Evolutionary conservation across 768 basidiomycete genomes (phyloP).

Genomic region (Ramaria sp.): DNA sequence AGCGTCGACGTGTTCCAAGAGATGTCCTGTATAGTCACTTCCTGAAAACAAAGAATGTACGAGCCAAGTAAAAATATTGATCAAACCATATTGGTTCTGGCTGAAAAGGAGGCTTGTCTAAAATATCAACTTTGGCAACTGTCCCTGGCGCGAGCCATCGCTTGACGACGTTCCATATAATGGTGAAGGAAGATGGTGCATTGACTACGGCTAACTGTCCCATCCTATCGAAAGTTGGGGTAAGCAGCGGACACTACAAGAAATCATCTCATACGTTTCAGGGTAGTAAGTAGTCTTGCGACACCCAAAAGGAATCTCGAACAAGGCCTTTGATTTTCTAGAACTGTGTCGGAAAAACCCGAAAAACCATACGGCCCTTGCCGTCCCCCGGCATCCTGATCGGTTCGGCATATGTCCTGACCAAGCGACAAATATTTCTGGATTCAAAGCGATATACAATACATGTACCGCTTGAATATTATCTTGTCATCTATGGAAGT

Average conservation of each 20-base stretch:
- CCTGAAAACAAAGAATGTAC: constrained; percentile 21
- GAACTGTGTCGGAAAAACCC: too few relatives aligned
- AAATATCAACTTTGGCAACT: constrained; percentile 51
- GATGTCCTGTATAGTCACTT: constrained; percentile 41
- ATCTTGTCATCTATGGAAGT: too few relatives aligned
- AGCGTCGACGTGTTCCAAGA: constrained; percentile 50
- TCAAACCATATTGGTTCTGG: too few relatives aligned
- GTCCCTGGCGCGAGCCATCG: constrained; percentile 71
- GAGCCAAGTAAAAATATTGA: too few relatives aligned
- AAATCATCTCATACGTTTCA: constrained; percentile 44
- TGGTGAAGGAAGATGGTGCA: constrained; percentile 61
- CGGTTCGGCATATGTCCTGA: too few relatives aligned
- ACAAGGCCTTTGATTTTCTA: constrained; percentile 68
- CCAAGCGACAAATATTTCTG: too few relatives aligned
- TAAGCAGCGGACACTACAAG: not conserved
- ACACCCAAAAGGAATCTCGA: constrained; percentile 55
- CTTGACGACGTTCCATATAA: constrained; percentile 59
- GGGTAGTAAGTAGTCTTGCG: constrained; percentile 74
- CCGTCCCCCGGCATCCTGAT: too few relatives aligned
- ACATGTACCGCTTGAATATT: too few relatives aligned
- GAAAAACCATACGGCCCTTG: too few relatives aligned
- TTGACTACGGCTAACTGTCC: constrained; percentile 63
- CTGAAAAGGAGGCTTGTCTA: constrained; percentile 21
- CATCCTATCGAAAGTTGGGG: constrained; percentile 36
- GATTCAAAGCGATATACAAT: too few relatives aligned